Evolutionary conservation across 257 asterid species (phyloP).

Genomic region (Apocynum venetum): DNA sequence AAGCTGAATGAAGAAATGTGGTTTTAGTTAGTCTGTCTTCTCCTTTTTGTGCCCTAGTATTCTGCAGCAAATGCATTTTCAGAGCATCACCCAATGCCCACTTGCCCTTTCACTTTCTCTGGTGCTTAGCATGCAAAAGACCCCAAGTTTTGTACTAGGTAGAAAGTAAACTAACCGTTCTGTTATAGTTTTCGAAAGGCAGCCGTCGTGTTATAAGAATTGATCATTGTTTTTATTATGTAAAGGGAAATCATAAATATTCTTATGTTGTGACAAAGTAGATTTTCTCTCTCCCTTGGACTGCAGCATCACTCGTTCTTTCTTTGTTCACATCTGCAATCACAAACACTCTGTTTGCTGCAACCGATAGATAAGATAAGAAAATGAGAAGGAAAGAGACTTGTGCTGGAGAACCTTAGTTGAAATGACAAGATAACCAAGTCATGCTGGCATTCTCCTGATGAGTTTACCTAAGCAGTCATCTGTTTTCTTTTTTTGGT

Average conservation of each 20-base stretch:
- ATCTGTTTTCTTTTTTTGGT: too few relatives aligned
- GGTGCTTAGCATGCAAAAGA: not conserved
- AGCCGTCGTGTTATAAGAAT: too few relatives aligned
- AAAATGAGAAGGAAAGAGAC: not conserved
- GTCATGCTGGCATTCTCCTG: too few relatives aligned
- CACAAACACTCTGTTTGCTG: too few relatives aligned
- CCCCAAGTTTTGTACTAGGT: not conserved
- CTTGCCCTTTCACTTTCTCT: not conserved
- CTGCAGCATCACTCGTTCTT: too few relatives aligned
- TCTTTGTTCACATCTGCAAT: too few relatives aligned
- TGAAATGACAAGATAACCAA: not conserved
- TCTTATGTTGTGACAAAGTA: not conserved
- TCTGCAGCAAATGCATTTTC: not conserved
- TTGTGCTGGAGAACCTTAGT: not conserved
- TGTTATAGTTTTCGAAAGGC: not conserved
- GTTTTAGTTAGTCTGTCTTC: not conserved
- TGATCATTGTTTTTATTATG: not conserved
- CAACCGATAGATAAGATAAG: too few relatives aligned
- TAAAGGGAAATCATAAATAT: not conserved
- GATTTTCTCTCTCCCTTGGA: too few relatives aligned
- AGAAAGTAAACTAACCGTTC: not conserved
- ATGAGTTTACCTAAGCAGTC: too few relatives aligned
- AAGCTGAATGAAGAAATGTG: not conserved
- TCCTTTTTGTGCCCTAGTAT: not conserved
- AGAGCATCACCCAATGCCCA: not conserved